Base-by-base conservation (phyloP, 179 eudicot species). In the Carnegiea gigantea region DNA sequence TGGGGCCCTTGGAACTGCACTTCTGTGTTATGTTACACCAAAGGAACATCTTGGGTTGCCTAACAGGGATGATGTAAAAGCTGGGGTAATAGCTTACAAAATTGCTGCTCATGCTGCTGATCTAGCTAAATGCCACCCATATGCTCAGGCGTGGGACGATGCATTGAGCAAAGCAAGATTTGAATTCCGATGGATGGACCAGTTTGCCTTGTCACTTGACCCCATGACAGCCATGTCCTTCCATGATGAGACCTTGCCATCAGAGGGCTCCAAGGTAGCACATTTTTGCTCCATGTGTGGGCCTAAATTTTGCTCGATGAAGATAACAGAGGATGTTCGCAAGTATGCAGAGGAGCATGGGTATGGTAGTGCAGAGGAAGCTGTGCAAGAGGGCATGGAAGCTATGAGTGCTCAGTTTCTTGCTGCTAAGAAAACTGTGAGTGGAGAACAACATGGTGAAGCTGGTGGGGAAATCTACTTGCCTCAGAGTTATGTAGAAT, bases 231-330 rank as follows among this genome's bases (percentile, higher is more conserved):
- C 99, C 75, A 92, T 95, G 97, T 90, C 99, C 17, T 96, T 90
- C 82, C 99, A 96, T 85, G 99, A 96, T 65, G 99, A 96, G 81
- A 92, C 98, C 30, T 80, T 96, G 81, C 99, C 99, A 21, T 75
- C 99, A 5, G 99, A 96, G 76, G 99, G 99, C 59, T 98, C 99
- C 14, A 96, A 96, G 83, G 99, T 96, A 38, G 99, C 99, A 5
- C 98, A 96, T 85, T 96, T 96, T 87, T 96, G 99, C 87, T 96
- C 99, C 2, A 96, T 96, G 99, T 96, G 99, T 75, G 99, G 99
- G 48, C 99, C 99, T 38, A 96, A 96, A 86, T 96, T 96, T 78
- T 96, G 99, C 77, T 96, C 99, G 2, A 96, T 96, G 99, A 96
- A 94, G 89, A 96, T 96, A 80, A 96, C 99, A 0, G 98, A 96